Evolutionary conservation across 352 stramenopile genomes (phyloP).

Genomic region (Pythium pectinolyticum): DNA sequence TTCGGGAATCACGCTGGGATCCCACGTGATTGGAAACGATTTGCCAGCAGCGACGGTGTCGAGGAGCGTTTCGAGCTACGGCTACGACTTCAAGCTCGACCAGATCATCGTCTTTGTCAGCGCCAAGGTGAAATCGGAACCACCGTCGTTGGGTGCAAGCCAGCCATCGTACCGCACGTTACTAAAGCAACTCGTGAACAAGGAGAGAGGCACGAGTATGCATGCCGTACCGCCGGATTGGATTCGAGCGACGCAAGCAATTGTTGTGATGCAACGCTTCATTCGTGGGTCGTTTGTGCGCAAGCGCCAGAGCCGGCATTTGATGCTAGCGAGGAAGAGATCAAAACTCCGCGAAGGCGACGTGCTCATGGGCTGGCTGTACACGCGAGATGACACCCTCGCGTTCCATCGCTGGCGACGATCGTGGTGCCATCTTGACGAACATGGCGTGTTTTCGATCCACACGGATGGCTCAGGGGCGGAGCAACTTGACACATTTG

Average conservation of each 20-base stretch:
- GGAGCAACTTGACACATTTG: conserved; percentile 68
- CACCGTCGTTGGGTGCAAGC: conserved; percentile 28
- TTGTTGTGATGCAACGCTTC: conserved; percentile 79
- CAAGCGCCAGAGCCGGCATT: conserved; percentile 59
- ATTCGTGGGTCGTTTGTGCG: conserved; percentile 76
- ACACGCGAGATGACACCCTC: conserved; percentile 77
- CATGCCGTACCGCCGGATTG: conserved; percentile 57
- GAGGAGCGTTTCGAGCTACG: conserved; percentile 45
- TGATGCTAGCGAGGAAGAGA: conserved; percentile 51
- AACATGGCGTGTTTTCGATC: conserved; percentile 66
- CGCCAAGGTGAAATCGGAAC: conserved; percentile 38
- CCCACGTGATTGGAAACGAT: conserved; percentile 12
- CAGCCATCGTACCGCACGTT: conserved; percentile 74
- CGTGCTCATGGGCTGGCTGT: conserved; percentile 83
- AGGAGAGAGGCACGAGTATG: conserved; percentile 37
- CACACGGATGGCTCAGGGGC: conserved; percentile 70
- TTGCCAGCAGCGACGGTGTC: neutral
- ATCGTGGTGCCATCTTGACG: conserved; percentile 78
- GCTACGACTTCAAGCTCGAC: conserved; percentile 73
- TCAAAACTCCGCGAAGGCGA: conserved; percentile 61
- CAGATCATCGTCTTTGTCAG: conserved; percentile 73
- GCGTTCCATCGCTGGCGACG: conserved; percentile 83
- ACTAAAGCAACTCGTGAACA: conserved; percentile 76
- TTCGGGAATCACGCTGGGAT: conserved; percentile 21
- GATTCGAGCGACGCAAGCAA: conserved; percentile 66